Evolutionary conservation across 345 rosid species (phyloP).

Genomic region (Eucalyptus erythrocorys): DNA sequence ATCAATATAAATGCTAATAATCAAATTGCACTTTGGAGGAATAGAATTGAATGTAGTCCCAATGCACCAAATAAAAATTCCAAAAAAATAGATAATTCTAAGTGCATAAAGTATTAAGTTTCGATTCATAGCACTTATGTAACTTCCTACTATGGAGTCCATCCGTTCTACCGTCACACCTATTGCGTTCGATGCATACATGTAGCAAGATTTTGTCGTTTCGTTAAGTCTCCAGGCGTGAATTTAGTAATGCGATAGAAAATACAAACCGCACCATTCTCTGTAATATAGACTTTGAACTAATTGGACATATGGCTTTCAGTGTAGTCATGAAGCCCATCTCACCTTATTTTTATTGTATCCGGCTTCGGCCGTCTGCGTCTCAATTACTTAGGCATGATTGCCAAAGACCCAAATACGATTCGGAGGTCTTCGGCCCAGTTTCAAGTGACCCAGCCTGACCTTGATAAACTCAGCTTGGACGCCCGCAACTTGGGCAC

Average conservation of each 20-base stretch:
- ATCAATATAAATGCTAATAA: too few relatives aligned
- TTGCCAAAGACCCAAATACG: rapidly evolving
- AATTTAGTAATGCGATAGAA: not conserved
- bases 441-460: not conserved
- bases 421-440: rapidly evolving
- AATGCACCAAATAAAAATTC: not conserved
- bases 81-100: not conserved
- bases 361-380: rapidly evolving
- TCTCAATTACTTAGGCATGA: rapidly evolving
- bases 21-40: not conserved
- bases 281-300: not conserved
- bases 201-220: not conserved
- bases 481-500: rapidly evolving
- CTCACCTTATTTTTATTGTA: not conserved
- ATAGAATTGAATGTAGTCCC: not conserved
- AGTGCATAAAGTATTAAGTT: not conserved
- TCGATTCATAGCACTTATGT: not conserved
- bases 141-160: not conserved
- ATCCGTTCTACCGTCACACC: not conserved
- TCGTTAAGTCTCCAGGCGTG: not conserved
- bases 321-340: not conserved
- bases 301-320: not conserved
- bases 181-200: not conserved
- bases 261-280: not conserved
- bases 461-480: not conserved